Conservation (phyloP, 208 protist genomes). For the Leptomonas pyrrhocoris region DNA sequence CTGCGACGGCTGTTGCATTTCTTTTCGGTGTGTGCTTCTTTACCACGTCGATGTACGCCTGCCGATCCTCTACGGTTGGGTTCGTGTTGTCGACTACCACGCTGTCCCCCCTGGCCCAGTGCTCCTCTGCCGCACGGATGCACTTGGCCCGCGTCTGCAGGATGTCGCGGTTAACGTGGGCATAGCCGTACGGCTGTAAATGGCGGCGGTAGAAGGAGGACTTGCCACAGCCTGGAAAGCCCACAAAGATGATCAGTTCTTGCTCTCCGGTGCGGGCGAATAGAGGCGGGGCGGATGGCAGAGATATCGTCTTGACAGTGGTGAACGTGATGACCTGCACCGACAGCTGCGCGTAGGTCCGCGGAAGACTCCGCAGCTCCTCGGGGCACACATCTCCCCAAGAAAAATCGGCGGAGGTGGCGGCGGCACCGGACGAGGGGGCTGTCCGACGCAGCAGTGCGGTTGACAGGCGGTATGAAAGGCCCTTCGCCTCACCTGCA, state of each 20-base stretch:
- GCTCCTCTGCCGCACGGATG: slow-evolving; percentile 38
- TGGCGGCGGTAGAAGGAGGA: slow-evolving; percentile 86
- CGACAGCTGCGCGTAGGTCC: slow-evolving; percentile 46
- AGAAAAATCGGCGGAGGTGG: slow-evolving; percentile 23
- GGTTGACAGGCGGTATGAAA: slow-evolving; percentile 19
- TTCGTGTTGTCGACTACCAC: slow-evolving; percentile 95
- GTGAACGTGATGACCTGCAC: slow-evolving; percentile 31
- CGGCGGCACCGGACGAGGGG: not conserved
- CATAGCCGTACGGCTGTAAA: slow-evolving; percentile 84
- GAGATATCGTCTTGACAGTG: slow-evolving; percentile 1
- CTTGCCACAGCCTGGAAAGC: slow-evolving; percentile 90
- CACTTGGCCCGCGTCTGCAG: slow-evolving; percentile 80
- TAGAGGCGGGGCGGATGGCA: slow-evolving; percentile 27
- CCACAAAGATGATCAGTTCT: slow-evolving; percentile 89
- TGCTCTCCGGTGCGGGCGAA: slow-evolving; percentile 32
- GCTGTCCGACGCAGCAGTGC: slow-evolving; percentile 7
- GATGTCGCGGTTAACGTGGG: slow-evolving; percentile 76
- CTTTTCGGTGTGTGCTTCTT: not conserved
- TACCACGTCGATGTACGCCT: slow-evolving; percentile 66
- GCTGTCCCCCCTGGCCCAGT: slow-evolving; percentile 59
- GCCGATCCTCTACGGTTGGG: slow-evolving; percentile 50
- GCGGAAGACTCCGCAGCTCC: slow-evolving; percentile 47
- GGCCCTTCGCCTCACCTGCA: not conserved
- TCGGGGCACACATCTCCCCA: slow-evolving; percentile 66
- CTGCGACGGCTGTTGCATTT: not conserved